Base-by-base conservation (phyloP, 2,329 filamentous ascomycete species). In the Lasiodiplodia hormozganensis region DNA sequence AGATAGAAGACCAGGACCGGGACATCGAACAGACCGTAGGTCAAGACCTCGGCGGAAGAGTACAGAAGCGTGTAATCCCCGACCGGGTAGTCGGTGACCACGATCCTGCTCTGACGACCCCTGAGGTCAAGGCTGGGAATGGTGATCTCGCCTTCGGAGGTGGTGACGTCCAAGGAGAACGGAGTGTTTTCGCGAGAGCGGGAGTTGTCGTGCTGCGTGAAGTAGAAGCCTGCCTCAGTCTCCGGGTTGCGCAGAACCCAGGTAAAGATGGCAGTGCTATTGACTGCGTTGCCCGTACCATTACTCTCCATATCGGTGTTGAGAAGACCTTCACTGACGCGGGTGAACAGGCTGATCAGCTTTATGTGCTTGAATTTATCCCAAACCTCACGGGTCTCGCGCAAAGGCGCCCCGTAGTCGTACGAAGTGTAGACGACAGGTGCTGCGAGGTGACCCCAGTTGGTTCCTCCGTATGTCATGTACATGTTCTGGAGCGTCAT, bases 401-500 rank as follows among this genome's bases (percentile, higher is more conserved):
- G 85, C 18, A 90, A 87, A 0, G 88, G 87, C 4, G 87, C 85
- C 5, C 85, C 87, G 74, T 90, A 90, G 74, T 90, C 88, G 71
- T 90, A 90, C 38, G 86, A 88, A 3, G 85, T 87, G 1, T 84
- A 87, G 36, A 64, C 60, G 0, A 86, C 84, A 0, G 88, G 87
- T 4, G 84, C 83, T 14, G 87, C 85, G 36, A 88, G 78, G 58
- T 84, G 85, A 5, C 88, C 88, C 87, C 87, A 90, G 70, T 87
- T 89, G 0, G 88, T 90, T 2, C 88, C 88, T 4, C 88, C 88
- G 65, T 85, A 90, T 64, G 88, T 78, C 87, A 90, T 90, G 74
- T 90, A 90, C 2, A 90, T 76, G 36, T 84, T 88, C 67, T 89
- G 83, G 0, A 86, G 86, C 0, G 86, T 88, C 3, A 89, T 83